These are phyloP conservation scores for Barbarea vulgaris DNA, from an alignment of 345 rosid genomes.

Conservation along the genomic window DNA sequence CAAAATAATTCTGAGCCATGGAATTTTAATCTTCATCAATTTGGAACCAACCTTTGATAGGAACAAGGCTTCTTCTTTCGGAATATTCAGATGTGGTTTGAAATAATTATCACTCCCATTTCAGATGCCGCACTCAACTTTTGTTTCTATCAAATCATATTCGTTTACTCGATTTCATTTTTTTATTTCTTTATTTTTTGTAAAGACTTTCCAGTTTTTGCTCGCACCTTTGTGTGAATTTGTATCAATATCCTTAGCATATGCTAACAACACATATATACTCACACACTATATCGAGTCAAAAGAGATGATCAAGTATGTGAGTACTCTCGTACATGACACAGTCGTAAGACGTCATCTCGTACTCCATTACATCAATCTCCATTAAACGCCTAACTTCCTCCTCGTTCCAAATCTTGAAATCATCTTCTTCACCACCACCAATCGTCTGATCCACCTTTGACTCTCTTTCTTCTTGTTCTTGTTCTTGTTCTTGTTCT, in stretches of 20 bases:
- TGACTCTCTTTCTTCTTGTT: background rate
- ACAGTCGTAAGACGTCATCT: constrained; percentile 19
- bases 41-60: no score
- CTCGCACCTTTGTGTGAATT: no score
- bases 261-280: constrained; percentile 6
- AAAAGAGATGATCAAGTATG: constrained; percentile 24
- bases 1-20: no score
- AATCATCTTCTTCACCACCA: constrained; percentile 3
- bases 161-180: no score
- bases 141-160: no score
- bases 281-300: background rate
- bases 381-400: constrained; percentile 25
- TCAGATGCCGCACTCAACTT: background rate
- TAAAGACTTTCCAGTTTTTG: no score
- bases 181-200: no score
- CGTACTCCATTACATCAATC: constrained; percentile 1
- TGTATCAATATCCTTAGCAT: background rate
- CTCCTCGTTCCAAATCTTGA: constrained; percentile 14
- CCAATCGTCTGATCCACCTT: background rate
- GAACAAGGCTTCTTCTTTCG: background rate
- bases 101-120: no score
- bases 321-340: constrained; percentile 5
- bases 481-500: background rate
- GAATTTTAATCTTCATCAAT: no score
- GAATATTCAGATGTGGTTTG: background rate